Base-by-base conservation (phyloP, 2,329 filamentous ascomycete genomes). In the Cadophora sp. region DNA sequence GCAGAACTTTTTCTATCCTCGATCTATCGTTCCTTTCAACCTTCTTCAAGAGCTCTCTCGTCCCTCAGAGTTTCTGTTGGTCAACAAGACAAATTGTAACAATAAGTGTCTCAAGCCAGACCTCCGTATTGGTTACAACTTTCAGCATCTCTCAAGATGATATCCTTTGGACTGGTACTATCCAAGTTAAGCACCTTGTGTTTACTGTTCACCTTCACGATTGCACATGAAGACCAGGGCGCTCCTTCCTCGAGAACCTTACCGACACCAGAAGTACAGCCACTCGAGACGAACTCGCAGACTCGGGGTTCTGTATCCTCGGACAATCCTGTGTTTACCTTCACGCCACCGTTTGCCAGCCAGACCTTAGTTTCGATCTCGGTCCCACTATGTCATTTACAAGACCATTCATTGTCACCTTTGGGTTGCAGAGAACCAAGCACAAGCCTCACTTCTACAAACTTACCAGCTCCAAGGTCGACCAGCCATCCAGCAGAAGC, bases 311-410 rank as follows among this genome's bases (percentile, higher is more conserved):
- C n/a, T 8, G 16, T 9, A 22, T 22, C 14, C 19, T 62, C 40
- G 7, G 2, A 4, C n/a, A 48, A 48, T 11, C 40, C 26, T 14
- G 9, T 22, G 1, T 62, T 50, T 31, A 62, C 40, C 3, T 46
- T 62, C 37, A 48, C 59, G 2, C 59, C 26, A 11, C 59, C 59
- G 14, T 50, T 50, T 9, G 16, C 19, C 40, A 46, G 24, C 40
- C 59, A 62, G 59, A 50, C 59, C 16, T 29, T 50, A 16, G 26
- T 50, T 5, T 48, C 59, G 26, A 62, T 62, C 12, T 62, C 59
- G 3, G 34, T 62, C 8, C 40, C 59, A 34, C 14, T 14, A 34
- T 62, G 59, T 24, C 59, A 12, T 22, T 27, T 40, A 29, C 40
- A 48, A 14, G 27, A 62, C 12, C 37, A 5, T 19, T n/a, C 37